Conservation (phyloP, 2,329 filamentous ascomycete species). For the Waltergamsia citrina region DNA sequence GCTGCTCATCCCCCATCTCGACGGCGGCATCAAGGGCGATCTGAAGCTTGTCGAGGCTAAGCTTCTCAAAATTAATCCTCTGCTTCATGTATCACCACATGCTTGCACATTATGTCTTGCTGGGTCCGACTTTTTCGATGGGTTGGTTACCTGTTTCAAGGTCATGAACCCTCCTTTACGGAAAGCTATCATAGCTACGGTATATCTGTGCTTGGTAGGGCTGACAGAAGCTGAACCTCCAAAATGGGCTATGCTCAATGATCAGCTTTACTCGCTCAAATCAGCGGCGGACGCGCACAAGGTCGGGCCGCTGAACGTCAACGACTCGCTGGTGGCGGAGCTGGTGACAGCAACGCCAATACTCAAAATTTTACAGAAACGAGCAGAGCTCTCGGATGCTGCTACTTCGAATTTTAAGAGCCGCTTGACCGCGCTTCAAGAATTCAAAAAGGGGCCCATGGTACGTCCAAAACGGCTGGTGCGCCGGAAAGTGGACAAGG, state of each 20-base stretch:
- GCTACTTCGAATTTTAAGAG: constrained; percentile 47
- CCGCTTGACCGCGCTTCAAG: constrained; percentile 49
- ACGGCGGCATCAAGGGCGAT: constrained; percentile 47
- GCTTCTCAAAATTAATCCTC: constrained; percentile 50
- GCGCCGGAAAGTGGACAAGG: constrained; percentile 53
- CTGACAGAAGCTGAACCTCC: constrained; percentile 57
- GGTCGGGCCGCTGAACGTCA: constrained; percentile 41
- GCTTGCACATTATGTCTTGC: constrained; percentile 59
- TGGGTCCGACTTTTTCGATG: constrained; percentile 81
- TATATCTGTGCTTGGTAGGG: constrained; percentile 66
- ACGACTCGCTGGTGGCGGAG: constrained; percentile 69
- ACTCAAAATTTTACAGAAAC: constrained; percentile 50
- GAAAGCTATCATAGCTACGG: constrained; percentile 59
- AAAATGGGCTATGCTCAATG: constrained; percentile 66
- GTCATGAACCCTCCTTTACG: constrained; percentile 55
- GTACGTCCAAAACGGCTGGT: constrained; percentile 38
- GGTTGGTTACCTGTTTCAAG: constrained; percentile 56
- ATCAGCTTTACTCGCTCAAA: constrained; percentile 77
- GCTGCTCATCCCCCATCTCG: constrained; percentile 51
- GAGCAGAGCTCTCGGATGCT: constrained; percentile 36
- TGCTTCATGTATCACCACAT: constrained; percentile 52
- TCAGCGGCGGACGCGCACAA: constrained; percentile 57
- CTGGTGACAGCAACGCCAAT: constrained; percentile 74
- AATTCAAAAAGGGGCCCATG: constrained; percentile 48
- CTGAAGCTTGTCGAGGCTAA: constrained; percentile 43